Percentiles rank a stretch among this genome's conserved stretches.
Evolutionary conservation across 805 yeast genomes (phyloP).

Genomic region (Cyberlindnera japonica): DNA sequence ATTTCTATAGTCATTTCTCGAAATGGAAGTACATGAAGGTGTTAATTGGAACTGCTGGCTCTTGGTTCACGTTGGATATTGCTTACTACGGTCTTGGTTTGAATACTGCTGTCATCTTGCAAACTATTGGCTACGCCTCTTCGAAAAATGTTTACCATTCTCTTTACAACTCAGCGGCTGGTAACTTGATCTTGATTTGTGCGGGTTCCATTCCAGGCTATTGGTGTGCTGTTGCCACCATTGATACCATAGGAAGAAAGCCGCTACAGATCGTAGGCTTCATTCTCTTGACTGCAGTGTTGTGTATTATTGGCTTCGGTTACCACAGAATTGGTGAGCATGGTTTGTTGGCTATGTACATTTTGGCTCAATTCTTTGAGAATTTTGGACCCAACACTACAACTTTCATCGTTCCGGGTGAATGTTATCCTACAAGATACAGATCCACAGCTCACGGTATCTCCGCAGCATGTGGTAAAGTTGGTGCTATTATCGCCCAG

Average conservation of each 20-base stretch:
- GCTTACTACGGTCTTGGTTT: constrained; percentile 88
- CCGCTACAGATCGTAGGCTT: constrained; percentile 79
- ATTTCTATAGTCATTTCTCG: constrained; percentile 67
- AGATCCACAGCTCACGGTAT: constrained; percentile 95
- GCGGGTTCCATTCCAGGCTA: constrained; percentile 96
- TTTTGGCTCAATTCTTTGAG: constrained; percentile 80
- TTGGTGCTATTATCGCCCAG: constrained; percentile 92
- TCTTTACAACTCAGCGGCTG: constrained; percentile 78
- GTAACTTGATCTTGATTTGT: constrained; percentile 87
- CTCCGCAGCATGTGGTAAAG: constrained; percentile 88
- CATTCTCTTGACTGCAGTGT: constrained; percentile 61
- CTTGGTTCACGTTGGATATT: constrained; percentile 88
- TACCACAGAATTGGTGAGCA: constrained; percentile 64
- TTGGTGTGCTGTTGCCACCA: constrained; percentile 78
- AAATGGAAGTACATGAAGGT: constrained; percentile 86
- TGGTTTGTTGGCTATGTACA: constrained; percentile 73
- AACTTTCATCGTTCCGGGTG: constrained; percentile 89
- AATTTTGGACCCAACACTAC: constrained; percentile 94
- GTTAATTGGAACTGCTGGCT: constrained; percentile 83
- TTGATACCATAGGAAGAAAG: constrained; percentile 82
- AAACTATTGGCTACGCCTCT: constrained; percentile 81
- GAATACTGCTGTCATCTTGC: constrained; percentile 74
- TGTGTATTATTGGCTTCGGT: constrained; percentile 82
- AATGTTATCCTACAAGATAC: constrained; percentile 89
- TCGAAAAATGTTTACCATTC: constrained; percentile 64